Evolutionary conservation across 164 flowering plant species (phyloP).

Genomic region (Stephania cephalantha): DNA sequence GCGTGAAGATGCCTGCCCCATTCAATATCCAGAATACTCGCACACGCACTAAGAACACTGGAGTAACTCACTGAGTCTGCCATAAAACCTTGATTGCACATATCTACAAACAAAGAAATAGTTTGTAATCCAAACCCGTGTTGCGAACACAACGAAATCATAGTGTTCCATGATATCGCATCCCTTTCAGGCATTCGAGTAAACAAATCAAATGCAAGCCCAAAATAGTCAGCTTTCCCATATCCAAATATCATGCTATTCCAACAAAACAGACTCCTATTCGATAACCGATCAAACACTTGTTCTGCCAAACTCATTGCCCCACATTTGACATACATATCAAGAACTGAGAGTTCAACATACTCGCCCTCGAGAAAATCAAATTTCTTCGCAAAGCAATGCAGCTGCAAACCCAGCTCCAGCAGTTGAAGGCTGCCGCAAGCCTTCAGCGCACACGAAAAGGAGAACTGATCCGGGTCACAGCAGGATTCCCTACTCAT

Average conservation of each 20-base stretch:
- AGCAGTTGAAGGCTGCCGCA: slow-evolving; percentile 5
- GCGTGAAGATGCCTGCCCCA: slow-evolving; percentile 62
- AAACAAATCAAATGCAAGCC: slow-evolving; percentile 3
- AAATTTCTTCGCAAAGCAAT: slow-evolving; percentile 4
- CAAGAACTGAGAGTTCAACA: slow-evolving; percentile 2
- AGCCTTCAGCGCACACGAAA: slow-evolving; percentile 9
- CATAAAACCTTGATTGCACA: slow-evolving; percentile 37
- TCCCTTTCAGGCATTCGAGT: slow-evolving; percentile 5
- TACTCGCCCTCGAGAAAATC: not conserved
- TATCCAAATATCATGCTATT: slow-evolving; percentile 7
- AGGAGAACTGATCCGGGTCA: slow-evolving; percentile 8
- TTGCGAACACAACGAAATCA: slow-evolving; percentile 7
- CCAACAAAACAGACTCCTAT: slow-evolving; percentile 6
- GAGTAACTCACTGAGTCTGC: slow-evolving; percentile 46
- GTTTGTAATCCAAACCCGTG: slow-evolving; percentile 15
- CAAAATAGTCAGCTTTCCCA: not conserved
- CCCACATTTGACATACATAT: slow-evolving; percentile 7
- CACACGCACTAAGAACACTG: slow-evolving; percentile 48
- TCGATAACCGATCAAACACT: not conserved
- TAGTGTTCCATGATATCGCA: slow-evolving; percentile 8
- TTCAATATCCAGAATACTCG: slow-evolving; percentile 31
- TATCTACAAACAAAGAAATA: slow-evolving; percentile 38
- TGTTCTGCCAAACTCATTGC: not conserved
- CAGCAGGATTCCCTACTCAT: not conserved
- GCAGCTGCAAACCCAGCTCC: slow-evolving; percentile 4